Percentiles rank a stretch among this genome's conserved stretches.
phyloP scores from a whole-genome alignment of 768 basidiomycete species.

The Austroboletus festivus region DNA sequence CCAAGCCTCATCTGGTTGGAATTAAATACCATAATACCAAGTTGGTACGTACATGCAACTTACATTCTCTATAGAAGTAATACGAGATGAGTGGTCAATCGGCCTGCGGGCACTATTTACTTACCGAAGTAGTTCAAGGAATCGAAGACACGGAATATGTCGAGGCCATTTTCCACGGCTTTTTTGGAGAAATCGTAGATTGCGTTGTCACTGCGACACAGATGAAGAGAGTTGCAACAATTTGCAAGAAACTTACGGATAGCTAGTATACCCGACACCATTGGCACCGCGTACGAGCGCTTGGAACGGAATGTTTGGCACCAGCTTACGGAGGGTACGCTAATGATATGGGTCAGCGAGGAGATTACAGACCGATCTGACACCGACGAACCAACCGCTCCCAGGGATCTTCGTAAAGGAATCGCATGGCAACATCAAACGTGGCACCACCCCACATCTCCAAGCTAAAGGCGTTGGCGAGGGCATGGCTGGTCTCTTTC shows the following conservation, averaged over 20 bases:
- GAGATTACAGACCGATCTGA: background rate
- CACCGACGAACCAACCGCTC: slow-evolving; percentile 73
- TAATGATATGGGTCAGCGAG: slow-evolving; percentile 29
- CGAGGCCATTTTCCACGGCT: slow-evolving; percentile 98
- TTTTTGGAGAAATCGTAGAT: slow-evolving; percentile 99
- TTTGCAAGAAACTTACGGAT: slow-evolving; percentile 62
- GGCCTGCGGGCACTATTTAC: slow-evolving; percentile 20
- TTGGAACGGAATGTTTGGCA: slow-evolving; percentile 98
- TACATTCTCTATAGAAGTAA: slow-evolving; percentile 60
- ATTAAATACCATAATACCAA: slow-evolving; percentile 11
- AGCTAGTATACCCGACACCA: slow-evolving; percentile 97
- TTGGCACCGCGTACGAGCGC: slow-evolving; percentile 98
- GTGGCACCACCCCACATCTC: slow-evolving; percentile 99
- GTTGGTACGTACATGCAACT: slow-evolving; percentile 17
- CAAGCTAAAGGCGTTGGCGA: slow-evolving; percentile 92
- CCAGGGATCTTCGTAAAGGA: slow-evolving; percentile 99
- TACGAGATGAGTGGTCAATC: slow-evolving; percentile 2
- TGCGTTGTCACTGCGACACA: slow-evolving; percentile 74
- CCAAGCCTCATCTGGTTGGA: slow-evolving; percentile 83
- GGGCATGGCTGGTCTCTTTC: slow-evolving; percentile 92
- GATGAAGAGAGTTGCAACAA: slow-evolving; percentile 7
- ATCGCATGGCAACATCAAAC: slow-evolving; percentile 98
- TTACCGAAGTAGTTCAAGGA: slow-evolving; percentile 96
- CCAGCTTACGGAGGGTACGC: slow-evolving; percentile 90
- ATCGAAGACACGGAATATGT: slow-evolving; percentile 99